Evolutionary conservation across 176 grass and related monocot species (phyloP), one percentile per base, ranked within the genome.

Genomic region (Guadua angustifolia): DNA sequence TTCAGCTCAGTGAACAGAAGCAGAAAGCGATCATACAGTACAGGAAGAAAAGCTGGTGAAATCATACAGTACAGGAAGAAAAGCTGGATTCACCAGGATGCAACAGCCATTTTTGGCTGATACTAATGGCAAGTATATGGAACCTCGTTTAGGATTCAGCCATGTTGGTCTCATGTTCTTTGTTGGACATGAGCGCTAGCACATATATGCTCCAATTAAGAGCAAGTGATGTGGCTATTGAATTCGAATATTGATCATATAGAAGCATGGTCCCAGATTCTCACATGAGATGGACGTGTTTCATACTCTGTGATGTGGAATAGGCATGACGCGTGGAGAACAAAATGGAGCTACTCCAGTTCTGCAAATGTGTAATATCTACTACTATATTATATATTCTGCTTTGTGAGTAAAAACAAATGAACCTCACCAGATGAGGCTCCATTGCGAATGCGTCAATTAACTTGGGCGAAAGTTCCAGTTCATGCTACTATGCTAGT

Each of bases 131-230:
- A 40, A 83, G 59, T 2, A 58, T 35, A 69, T 66, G 69, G 11
- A 7, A 0, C 17, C 25, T 55, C 69, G 17, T 56, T 56, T 59
- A 80, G 9, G 35, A 66, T 67, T 57, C 36, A 46, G 11, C 19
- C 46, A 86, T 56, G 68, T 44, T 78, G 19, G 25, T 26, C 57
- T 66, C 68, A 35, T 73, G 47, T 13, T 73, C 44, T 65, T 43
- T 73, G n/a, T 43, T 53, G 16, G 15, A 29, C 35, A 79, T 29
- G 66, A 29, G 14, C 15, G 9, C 11, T 69, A 80, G 22, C n/a
- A 66, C 1, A 73, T 32, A 56, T 35, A 19, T 53, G 17, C 17
- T 53, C 51, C 17, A 7, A 51, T 17, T 14, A 51, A 51, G 14
- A 53, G 51, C 47, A 47, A 14, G 46, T 47, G 47, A 43, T 7